phyloP scores from a whole-genome alignment of 2,329 filamentous ascomycete genomes.

The Cordyceps fumosorosea region DNA sequence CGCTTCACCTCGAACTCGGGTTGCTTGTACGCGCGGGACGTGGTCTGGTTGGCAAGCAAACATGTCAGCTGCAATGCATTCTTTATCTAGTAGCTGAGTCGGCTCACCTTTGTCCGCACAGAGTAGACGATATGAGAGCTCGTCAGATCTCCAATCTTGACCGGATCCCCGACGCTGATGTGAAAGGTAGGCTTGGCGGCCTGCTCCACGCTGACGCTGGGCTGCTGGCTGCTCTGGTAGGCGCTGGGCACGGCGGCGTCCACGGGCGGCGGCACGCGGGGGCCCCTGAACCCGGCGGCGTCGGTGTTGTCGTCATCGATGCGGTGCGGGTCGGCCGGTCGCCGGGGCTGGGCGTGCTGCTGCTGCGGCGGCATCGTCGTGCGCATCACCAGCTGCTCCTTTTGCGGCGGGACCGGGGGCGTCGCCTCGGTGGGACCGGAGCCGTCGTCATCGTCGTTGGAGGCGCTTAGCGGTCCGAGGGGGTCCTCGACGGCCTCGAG shows the following conservation, averaged over 20 bases:
- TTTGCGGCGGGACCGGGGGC: conserved; percentile 63
- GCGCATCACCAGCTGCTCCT: conserved; percentile 57
- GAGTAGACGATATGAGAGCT: conserved; percentile 98
- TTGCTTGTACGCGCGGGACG: conserved; percentile 91
- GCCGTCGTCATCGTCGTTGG: conserved; percentile 39
- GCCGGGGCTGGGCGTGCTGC: conserved; percentile 35
- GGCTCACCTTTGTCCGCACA: conserved; percentile 76
- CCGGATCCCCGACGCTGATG: conserved; percentile 89
- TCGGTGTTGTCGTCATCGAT: conserved; percentile 66
- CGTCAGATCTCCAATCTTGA: conserved; percentile 95
- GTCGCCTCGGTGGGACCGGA: conserved; percentile 34
- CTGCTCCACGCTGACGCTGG: conserved; percentile 86
- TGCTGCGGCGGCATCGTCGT: conserved; percentile 45
- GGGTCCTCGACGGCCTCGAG: conserved; percentile 73
- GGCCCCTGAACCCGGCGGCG: conserved; percentile 33
- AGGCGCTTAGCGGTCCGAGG: conserved; percentile 67
- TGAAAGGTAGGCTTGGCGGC: conserved; percentile 87
- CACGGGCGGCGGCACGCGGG: conserved; percentile 61
- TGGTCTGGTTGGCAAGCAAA: conserved; percentile 52
- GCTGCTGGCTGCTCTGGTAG: conserved; percentile 49
- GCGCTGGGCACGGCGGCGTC: conserved; percentile 49
- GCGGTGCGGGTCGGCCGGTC: conserved; percentile 52
- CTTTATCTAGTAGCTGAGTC: neutral
- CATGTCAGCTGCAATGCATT: conserved; percentile 13
- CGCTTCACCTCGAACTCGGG: conserved; percentile 89